These are phyloP conservation scores for Backusella macrospora DNA, from an alignment of 192 early-diverging fungal species.

Conservation along the genomic window DNA sequence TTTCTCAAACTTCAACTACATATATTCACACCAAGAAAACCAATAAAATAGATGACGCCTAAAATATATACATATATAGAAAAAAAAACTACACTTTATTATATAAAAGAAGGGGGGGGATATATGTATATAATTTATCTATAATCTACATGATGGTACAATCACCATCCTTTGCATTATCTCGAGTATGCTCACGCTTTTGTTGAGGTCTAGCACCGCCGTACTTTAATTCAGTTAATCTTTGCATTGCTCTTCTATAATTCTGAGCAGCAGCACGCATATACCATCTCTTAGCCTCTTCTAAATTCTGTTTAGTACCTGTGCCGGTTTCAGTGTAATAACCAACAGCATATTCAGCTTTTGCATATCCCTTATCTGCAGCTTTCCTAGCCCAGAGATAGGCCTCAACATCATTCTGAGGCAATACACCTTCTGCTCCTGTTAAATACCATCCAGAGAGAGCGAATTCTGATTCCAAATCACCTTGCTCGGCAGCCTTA, in stretches of 20 bases:
- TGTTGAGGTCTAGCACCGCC: constrained; percentile 30
- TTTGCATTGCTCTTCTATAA: constrained; percentile 79
- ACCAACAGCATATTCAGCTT: constrained; percentile 96
- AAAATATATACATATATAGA: too few relatives aligned
- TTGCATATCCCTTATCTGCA: constrained; percentile 91
- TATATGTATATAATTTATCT: constrained; percentile 7
- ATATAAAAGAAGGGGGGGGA: neutral
- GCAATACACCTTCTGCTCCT: constrained; percentile 79
- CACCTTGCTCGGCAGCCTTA: constrained; percentile 88
- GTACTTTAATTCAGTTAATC: constrained; percentile 82
- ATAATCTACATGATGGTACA: constrained; percentile 39
- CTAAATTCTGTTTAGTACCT: constrained; percentile 73
- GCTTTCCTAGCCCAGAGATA: constrained; percentile 97
- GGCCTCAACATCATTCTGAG: constrained; percentile 92
- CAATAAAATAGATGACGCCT: neutral
- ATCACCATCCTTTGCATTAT: constrained; percentile 25
- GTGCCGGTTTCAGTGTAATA: constrained; percentile 94
- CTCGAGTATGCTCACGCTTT: constrained; percentile 26
- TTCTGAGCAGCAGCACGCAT: constrained; percentile 80
- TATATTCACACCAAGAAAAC: neutral
- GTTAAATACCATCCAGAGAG: constrained; percentile 99
- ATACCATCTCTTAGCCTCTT: constrained; percentile 93
- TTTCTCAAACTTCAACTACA: neutral
- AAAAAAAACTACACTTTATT: neutral
- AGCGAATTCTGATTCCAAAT: constrained; percentile 91